A percentile compares a stretch with the other conserved stretches of the same genome.
Evolutionary conservation across 2,329 filamentous ascomycete genomes (phyloP).

Genomic region (Tolypocladium album): DNA sequence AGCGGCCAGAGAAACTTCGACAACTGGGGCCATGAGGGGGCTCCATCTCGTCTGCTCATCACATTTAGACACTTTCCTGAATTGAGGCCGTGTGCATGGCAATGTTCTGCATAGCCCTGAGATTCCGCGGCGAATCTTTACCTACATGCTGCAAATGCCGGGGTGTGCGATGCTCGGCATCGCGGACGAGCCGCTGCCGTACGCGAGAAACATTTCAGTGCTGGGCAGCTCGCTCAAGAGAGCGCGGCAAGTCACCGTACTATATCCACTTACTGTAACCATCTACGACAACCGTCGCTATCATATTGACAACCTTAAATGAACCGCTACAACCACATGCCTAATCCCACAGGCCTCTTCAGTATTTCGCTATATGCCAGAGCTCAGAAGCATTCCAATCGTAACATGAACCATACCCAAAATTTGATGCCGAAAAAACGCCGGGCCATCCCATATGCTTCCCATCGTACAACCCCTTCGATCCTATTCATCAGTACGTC

Average conservation of each 20-base stretch:
- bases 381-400: neutral
- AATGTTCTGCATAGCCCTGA: no score
- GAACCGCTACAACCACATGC: neutral
- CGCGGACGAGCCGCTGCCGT: neutral
- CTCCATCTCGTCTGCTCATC: no score
- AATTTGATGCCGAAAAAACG: no score
- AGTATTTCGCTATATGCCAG: neutral
- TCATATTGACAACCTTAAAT: neutral
- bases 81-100: no score
- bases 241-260: neutral
- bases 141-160: neutral
- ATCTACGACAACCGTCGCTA: neutral
- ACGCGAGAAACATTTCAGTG: neutral
- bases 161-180: neutral
- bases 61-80: no score
- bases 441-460: neutral
- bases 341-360: neutral
- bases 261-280: neutral
- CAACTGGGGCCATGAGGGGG: no score
- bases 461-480: neutral
- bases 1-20: no score
- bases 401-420: neutral
- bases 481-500: constrained; percentile 25
- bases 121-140: no score
- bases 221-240: neutral